Evolutionary conservation across 2,329 filamentous ascomycete genomes (phyloP), one percentile per base, ranked within the genome.

Genomic region (Periglandula ipomoeae): DNA sequence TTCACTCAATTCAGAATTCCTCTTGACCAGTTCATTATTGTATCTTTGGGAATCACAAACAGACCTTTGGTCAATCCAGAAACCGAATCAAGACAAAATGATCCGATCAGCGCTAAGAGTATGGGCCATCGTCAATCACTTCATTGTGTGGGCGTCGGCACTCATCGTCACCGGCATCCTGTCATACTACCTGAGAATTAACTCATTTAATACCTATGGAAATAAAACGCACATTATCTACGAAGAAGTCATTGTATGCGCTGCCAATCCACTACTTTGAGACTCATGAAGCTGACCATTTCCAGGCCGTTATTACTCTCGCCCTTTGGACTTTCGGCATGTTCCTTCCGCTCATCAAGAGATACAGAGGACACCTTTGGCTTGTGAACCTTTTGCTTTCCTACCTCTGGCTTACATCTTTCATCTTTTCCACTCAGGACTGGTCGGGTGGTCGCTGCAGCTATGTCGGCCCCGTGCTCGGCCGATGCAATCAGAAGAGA

Each of bases 371-470:
- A n/a, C 51, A 53, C 13, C 32, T 61, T 3, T 32, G 55, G 42
- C 55, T 55, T 2, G 15, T 55, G 4, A 57, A 58, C 47, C 42
- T 59, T 7, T 45, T 54, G 44, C 55, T 59, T 38, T 59, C 57
- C 19, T 60, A 58, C 44, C 54, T 60, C 1, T 60, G 58, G 58
- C 53, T 61, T 40, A 59, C 58, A 6, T 50, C 56, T 17, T 59
- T 60, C 44, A 57, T 59, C 52, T 59, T 60, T 46, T 49, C 57
- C 7, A 50, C 56, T 1, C 48, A 57, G 15, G 55, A 58, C 39
- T 60, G 58, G 55, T 51, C 50, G 17, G 51, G 53, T 6, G 42
- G 32, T 9, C 50, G 51, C 10, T 58, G 56, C 17, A 24, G 19
- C 13, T 17, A 30, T 2, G 39, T 13, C 20, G 26, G 34, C 3